Percentiles rank a stretch among this genome's conserved stretches.
These are phyloP conservation scores for Solanum boliviense DNA, from an alignment of 257 asterid species.

Conservation along the genomic window DNA sequence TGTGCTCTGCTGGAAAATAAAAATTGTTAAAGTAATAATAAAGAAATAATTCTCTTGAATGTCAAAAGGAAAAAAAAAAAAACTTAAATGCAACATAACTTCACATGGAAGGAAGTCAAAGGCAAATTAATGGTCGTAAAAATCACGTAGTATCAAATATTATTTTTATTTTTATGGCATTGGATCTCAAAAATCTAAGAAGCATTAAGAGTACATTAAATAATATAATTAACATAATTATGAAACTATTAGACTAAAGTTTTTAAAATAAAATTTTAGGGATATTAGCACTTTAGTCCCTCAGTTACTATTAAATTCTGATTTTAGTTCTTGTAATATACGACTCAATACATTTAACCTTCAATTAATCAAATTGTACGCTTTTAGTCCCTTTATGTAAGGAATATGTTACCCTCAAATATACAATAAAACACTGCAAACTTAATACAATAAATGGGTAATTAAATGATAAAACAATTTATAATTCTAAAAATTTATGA, in stretches of 20 bases:
- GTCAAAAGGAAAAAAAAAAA: background rate
- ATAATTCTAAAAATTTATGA: background rate
- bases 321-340: background rate
- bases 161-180: background rate
- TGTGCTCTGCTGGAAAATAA: background rate
- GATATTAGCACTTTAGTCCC: background rate
- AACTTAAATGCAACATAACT: background rate
- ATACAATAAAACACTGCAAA: background rate
- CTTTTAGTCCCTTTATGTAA: background rate
- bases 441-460: background rate
- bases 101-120: background rate
- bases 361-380: background rate
- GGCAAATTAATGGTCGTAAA: background rate
- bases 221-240: background rate
- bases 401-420: background rate
- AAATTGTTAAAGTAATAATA: background rate
- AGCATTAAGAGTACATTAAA: background rate
- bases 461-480: background rate
- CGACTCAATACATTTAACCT: background rate
- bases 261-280: background rate
- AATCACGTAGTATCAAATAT: background rate
- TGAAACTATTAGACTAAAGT: background rate
- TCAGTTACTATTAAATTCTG: background rate
- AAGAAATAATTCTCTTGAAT: background rate
- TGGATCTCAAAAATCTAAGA: conserved; percentile 1